Percentiles rank a stretch among this genome's conserved stretches.
Conservation (phyloP, 1,139 yeast genomes). For the Geotrichum aggregatum region DNA sequence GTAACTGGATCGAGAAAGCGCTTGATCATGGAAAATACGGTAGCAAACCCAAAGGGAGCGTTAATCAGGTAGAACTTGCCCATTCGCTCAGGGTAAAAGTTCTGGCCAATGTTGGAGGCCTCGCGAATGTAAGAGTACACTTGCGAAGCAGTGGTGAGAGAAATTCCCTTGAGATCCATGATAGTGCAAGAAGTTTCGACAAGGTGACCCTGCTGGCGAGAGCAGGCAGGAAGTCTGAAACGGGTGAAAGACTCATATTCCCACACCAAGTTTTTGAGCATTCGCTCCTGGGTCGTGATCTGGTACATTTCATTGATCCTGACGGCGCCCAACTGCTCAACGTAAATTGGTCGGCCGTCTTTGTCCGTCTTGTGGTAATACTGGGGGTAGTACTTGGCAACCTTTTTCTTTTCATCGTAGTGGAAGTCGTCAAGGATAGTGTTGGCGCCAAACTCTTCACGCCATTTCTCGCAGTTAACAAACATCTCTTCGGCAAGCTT, state of each 20-base stretch:
- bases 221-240: constrained; percentile 89
- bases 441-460: constrained; percentile 79
- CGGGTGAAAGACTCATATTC: constrained; percentile 88
- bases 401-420: constrained; percentile 84
- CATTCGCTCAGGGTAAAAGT: constrained; percentile 99
- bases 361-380: constrained; percentile 95
- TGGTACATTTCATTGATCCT: constrained; percentile 87
- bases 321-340: constrained; percentile 89
- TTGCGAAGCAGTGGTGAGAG: constrained; percentile 74
- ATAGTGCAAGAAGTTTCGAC: constrained; percentile 96
- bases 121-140: constrained; percentile 86
- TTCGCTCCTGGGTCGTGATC: constrained; percentile 90
- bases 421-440: constrained; percentile 82
- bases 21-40: constrained; percentile 86
- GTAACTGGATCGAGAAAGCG: constrained; percentile 97
- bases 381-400: constrained; percentile 89
- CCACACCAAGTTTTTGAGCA: constrained; percentile 94
- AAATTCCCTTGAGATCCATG: constrained; percentile 90
- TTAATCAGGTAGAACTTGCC: constrained; percentile 93
- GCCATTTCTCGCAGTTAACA: constrained; percentile 85
- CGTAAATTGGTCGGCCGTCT: constrained; percentile 94
- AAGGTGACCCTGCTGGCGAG: constrained; percentile 70
- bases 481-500: constrained; percentile 78
- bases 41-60: constrained; percentile 95
- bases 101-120: constrained; percentile 91